These are phyloP conservation scores for Santalum album DNA, from an alignment of 164 flowering plant genomes.

Conservation along the genomic window DNA sequence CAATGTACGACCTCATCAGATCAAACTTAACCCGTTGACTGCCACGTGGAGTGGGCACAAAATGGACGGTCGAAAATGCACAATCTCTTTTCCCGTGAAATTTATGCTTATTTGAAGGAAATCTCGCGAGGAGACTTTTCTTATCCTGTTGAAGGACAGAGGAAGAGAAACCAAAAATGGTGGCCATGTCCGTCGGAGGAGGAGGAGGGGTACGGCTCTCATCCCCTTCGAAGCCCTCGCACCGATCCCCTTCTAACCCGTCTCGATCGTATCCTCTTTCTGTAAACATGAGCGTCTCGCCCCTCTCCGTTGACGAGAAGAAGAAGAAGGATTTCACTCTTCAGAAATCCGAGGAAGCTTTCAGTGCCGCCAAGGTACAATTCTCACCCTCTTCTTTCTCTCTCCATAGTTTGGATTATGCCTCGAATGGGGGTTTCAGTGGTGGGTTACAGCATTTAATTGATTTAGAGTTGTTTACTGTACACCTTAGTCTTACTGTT, in stretches of 20 bases:
- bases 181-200: constrained; percentile 23
- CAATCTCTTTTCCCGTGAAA: no score
- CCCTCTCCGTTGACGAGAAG: constrained; percentile 56
- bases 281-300: constrained; percentile 56
- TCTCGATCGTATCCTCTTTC: not conserved
- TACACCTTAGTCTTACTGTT: no score
- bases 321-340: constrained; percentile 55
- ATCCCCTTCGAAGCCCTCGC: constrained; percentile 7
- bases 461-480: no score
- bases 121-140: no score
- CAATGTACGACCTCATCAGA: no score
- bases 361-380: constrained; percentile 69
- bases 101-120: no score
- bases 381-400: not conserved
- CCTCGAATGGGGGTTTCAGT: no score
- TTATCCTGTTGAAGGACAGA: not conserved
- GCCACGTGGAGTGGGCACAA: no score
- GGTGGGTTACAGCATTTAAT: no score
- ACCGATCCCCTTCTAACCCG: constrained; percentile 11
- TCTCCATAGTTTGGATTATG: no score
- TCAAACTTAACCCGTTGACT: no score
- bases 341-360: constrained; percentile 76
- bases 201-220: not conserved
- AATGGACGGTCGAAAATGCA: no score
- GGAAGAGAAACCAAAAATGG: constrained; percentile 2